Base-by-base conservation (phyloP, 2,329 filamentous ascomycete species). In the Cladophialophora psammophila region DNA sequence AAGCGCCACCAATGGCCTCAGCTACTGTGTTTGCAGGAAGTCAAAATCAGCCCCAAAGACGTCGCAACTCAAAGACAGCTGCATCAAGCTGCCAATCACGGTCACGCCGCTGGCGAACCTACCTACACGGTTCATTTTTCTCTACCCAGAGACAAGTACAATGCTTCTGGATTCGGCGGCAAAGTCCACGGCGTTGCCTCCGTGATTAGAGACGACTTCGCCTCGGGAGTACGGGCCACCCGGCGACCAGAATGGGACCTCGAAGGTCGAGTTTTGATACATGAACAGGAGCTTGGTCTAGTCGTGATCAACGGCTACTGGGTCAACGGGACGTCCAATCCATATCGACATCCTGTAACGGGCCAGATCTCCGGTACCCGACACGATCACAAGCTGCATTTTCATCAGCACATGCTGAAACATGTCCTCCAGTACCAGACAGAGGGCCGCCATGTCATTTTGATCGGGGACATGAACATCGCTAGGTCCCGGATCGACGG, bases 401-500 rank as follows among this genome's bases (percentile, higher is more conserved):
- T 86, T 40, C 84, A 87, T 66, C 68, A 72, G 1, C 73, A 78
- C 0, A 77, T 87, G 40, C 77, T 82, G 55, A 73, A 78, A 18
- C 83, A 87, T 68, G 81, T 79, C 26, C 73, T 79, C 7, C 56
- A 60, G 2, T 74, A 85, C 5, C 80, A 85, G 70, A 20, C 58
- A 1, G 62, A 77, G 6, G 81, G 82, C 0, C 83, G 79, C 66
- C 50, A 75, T 5, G 79, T 86, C 1, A 72, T 87, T 2, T 72
- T 87, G 0, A 81, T 82, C 0, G 84, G 85, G 0, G 84, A 87
- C 67, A 77, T 86, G 72, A 87, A 87, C 61, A 77, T 87, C 26
- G 84, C 85, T 5, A 78, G 77, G 20, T 69, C 75, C 12, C 58
- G 60, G 2, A 71, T 81, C 18, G 83, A 85, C 75, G 84, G 84